phyloP scores from a whole-genome alignment of 140 eudicot species.

The Cichorium intybus region DNA sequence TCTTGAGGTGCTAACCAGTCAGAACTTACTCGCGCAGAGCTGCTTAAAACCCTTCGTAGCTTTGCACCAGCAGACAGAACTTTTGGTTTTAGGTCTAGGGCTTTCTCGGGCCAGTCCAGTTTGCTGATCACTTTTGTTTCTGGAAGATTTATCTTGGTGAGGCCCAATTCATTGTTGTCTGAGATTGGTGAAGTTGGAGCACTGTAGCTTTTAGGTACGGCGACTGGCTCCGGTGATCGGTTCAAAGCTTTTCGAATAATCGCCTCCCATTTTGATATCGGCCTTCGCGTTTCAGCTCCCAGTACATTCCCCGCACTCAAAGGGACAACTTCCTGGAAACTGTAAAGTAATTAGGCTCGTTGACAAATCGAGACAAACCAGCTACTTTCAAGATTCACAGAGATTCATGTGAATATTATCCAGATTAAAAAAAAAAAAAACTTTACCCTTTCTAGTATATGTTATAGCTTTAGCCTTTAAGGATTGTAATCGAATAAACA shows the following conservation, averaged over 20 bases:
- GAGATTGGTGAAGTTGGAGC: conserved; percentile 87
- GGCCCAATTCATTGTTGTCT: conserved; percentile 37
- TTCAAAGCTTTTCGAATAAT: conserved; percentile 83
- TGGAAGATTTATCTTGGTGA: conserved; percentile 17
- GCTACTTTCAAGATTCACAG: conserved; percentile 9
- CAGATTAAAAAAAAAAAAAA: background rate
- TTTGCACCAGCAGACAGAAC: conserved; percentile 49
- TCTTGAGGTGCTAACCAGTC: conserved; percentile 45
- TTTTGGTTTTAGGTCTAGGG: conserved; percentile 59
- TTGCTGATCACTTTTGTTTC: conserved; percentile 29
- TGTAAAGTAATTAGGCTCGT: conserved; percentile 20
- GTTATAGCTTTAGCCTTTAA: background rate
- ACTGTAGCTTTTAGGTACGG: conserved; percentile 69
- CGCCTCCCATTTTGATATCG: conserved; percentile 84
- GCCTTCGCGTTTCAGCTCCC: conserved; percentile 86
- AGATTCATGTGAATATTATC: background rate
- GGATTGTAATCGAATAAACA: background rate
- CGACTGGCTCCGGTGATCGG: conserved; percentile 44
- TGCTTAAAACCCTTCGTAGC: conserved; percentile 64
- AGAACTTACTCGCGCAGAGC: conserved; percentile 50
- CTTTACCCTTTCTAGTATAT: background rate
- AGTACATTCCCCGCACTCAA: conserved; percentile 91
- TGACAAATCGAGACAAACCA: conserved; percentile 19
- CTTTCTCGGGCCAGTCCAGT: conserved; percentile 79
- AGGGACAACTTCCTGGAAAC: conserved; percentile 97